Percentiles rank a stretch among this genome's conserved stretches.
Conservation (phyloP, 176 grass and related monocot genomes). For the Dactylis glomerata region DNA sequence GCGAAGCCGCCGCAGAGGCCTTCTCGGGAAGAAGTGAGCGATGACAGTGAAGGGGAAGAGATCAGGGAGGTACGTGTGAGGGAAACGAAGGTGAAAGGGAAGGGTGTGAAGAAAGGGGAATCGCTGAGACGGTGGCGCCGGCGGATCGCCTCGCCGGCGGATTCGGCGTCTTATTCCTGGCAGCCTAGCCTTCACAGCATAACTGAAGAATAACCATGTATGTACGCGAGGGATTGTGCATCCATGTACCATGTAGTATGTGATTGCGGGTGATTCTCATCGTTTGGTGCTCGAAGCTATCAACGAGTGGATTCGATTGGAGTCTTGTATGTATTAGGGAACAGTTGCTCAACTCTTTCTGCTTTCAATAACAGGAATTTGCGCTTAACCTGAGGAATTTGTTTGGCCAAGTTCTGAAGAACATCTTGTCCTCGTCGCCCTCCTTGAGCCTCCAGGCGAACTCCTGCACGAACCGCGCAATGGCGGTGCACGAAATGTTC, state of each 20-base stretch:
- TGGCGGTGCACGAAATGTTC: constrained; percentile 49
- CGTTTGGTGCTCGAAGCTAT: neutral
- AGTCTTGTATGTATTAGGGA: neutral
- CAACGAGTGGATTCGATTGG: neutral
- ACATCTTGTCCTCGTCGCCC: constrained; percentile 52
- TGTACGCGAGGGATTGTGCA: neutral
- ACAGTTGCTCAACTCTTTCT: neutral
- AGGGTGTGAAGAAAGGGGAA: neutral
- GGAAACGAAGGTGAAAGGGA: neutral
- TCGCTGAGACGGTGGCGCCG: constrained; percentile 1
- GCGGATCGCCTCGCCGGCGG: constrained; percentile 23
- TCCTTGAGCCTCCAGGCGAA: constrained; percentile 68
- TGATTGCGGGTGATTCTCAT: neutral
- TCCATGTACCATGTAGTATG: neutral
- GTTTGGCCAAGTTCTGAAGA: neutral
- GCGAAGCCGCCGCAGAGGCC: neutral
- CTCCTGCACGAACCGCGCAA: constrained; percentile 70
- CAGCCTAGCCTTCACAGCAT: constrained; percentile 61
- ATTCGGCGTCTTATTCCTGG: constrained; percentile 43
- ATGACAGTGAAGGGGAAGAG: neutral
- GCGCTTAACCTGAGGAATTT: neutral
- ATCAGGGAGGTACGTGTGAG: neutral
- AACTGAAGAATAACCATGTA: constrained; percentile 43
- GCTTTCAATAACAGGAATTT: no score
- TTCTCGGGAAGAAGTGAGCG: neutral